Percentiles rank a stretch among this genome's conserved stretches.
These are phyloP conservation scores for Pezicula neosporulosa DNA, from an alignment of 2,329 filamentous ascomycete species.

Conservation along the genomic window DNA sequence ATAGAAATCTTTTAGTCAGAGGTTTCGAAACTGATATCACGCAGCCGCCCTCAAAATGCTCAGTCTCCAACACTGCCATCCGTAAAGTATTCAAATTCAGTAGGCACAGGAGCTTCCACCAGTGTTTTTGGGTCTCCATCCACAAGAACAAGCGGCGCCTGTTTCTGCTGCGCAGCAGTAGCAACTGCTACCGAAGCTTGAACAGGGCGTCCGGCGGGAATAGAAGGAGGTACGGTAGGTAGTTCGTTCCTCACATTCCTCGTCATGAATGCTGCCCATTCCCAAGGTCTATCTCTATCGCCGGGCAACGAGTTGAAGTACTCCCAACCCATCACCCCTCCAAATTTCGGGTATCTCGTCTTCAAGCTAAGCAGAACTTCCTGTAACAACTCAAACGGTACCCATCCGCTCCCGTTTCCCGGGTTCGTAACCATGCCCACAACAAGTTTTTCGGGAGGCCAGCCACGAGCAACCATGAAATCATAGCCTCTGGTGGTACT, in stretches of 20 bases:
- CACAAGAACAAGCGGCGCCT: conserved; percentile 11
- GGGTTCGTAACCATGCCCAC: conserved; percentile 79
- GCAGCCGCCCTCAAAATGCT: not conserved
- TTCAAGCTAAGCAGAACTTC: conserved; percentile 54
- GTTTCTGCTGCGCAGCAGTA: not conserved
- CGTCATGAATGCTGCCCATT: conserved; percentile 70
- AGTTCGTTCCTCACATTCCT: conserved; percentile 14
- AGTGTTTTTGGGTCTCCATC: conserved; percentile 14
- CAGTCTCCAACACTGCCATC: conserved; percentile 19
- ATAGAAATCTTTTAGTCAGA: too few relatives aligned
- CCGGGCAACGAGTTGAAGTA: conserved; percentile 82
- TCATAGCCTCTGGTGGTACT: conserved; percentile 44
- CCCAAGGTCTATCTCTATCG: conserved; percentile 60
- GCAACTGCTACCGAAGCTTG: not conserved
- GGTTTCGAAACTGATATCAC: too few relatives aligned
- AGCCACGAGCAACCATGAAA: conserved; percentile 58
- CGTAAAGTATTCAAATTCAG: conserved; percentile 22
- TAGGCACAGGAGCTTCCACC: conserved; percentile 20
- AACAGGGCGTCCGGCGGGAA: not conserved
- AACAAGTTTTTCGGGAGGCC: conserved; percentile 70
- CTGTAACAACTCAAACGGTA: conserved; percentile 54
- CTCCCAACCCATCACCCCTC: conserved; percentile 93
- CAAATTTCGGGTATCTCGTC: conserved; percentile 65
- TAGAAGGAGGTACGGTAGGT: not conserved
- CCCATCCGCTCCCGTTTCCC: conserved; percentile 65